Base-by-base conservation (phyloP, 768 basidiomycete species). In the Suillus spraguei region DNA sequence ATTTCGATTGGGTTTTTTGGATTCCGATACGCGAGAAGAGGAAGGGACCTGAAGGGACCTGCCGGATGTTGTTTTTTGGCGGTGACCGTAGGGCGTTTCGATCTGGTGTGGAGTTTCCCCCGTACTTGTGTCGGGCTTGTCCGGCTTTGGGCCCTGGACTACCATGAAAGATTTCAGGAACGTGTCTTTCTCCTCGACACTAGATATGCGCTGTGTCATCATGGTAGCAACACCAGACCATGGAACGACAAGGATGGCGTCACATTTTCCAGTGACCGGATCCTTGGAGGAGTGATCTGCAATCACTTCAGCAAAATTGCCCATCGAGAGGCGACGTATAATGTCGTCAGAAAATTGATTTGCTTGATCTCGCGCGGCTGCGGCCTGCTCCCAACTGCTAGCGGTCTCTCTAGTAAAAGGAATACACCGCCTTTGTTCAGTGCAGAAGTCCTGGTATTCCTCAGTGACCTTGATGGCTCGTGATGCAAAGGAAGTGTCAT, bases 311-410 rank as follows among this genome's bases (percentile, higher is more conserved):
- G 10, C 5, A 14, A 59, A 14, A 1, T 5, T n/a, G 3, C 13
- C 5, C 11, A 13, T 13, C 38, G 5, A 0, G 38, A 2, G 7
- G 20, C 53, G 35, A 14, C 5, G 0, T 2, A 0, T 1, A 1
- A 36, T 22, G 16, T 36, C 35, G 6, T 7, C 14, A 8, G 46
- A 4, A 32, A 60, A 41, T n/a, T 32, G 11, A 4, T 0, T 8
- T 10, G 41, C 59, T 10, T 14, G 41, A 14, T 24, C 13, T 7
- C 22, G 13, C 3, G 41, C 59, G 20, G 35, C 42, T 13, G 8
- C 3, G 11, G 59, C 22, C 8, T 47, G 59, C n/a, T 9, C 2
- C 17, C 7, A 9, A 42, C 20, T n/a, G 8, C 20, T 9, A 42
- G 17, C 3, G 8, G 2, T 20, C 17, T 42, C 41, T 8, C 2